Conservation (phyloP, 1,284 basidiomycete species). For the Sanghuangporus sanghuang region DNA sequence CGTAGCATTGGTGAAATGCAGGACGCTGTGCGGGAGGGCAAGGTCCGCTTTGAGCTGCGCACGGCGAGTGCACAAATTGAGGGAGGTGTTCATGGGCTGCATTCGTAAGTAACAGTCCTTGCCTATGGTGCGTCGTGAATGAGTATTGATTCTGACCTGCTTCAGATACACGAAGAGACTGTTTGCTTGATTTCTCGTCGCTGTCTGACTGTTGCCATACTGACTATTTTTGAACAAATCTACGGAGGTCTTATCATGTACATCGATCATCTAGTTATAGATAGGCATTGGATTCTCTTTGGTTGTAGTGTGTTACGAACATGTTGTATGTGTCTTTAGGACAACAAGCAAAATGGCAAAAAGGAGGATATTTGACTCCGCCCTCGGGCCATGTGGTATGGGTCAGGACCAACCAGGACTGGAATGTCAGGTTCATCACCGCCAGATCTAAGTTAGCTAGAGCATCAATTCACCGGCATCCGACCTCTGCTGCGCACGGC, state of each 20-base stretch:
- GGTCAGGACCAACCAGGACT: background rate
- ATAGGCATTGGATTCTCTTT: no score
- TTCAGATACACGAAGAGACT: constrained; percentile 15
- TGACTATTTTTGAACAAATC: no score
- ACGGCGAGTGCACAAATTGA: constrained; percentile 96
- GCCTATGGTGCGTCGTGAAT: background rate
- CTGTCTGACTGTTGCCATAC: background rate
- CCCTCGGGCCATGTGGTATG: no score
- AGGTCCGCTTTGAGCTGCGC: constrained; percentile 88
- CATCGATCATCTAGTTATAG: no score
- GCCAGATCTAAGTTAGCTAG: background rate
- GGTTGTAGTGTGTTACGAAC: background rate
- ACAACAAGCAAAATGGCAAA: background rate
- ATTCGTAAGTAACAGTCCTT: constrained; percentile 53
- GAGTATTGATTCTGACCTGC: background rate
- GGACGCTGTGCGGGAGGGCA: constrained; percentile 56
- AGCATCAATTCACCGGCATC: background rate
- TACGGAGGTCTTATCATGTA: no score
- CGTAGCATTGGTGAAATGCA: constrained; percentile 60
- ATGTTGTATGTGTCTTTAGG: background rate
- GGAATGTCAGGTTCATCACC: background rate
- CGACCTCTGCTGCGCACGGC: background rate
- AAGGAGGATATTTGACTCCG: no score
- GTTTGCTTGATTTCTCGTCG: constrained; percentile 6
- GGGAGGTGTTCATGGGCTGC: constrained; percentile 91